Evolutionary conservation across 495 filamentous ascomycete species (phyloP).

Genomic region (Pyrenopolyporus hunteri): DNA sequence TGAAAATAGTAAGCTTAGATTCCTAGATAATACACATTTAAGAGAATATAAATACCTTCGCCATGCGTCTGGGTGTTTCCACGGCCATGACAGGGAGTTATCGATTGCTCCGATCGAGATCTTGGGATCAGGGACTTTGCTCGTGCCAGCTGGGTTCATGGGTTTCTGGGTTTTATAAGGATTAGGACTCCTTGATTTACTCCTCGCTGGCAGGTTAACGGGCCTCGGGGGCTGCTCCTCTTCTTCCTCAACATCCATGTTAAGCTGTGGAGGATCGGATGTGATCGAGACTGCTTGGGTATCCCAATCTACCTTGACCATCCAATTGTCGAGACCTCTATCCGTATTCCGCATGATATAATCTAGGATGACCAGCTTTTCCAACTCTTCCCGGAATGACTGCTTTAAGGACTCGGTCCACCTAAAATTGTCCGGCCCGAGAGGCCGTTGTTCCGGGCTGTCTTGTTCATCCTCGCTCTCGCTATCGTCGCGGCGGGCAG

Average conservation of each 20-base stretch:
- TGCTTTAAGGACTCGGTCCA: constrained; percentile 93
- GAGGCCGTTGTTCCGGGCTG: constrained; percentile 39
- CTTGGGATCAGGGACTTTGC: constrained; percentile 59
- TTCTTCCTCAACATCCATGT: constrained; percentile 54
- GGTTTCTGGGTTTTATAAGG: constrained; percentile 81
- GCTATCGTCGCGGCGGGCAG: constrained; percentile 66
- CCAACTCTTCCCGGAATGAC: constrained; percentile 90
- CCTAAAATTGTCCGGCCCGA: constrained; percentile 64
- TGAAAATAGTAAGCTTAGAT: constrained; percentile 44
- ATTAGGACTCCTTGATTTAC: constrained; percentile 52
- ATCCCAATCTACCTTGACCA: constrained; percentile 93
- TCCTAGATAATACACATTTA: neutral
- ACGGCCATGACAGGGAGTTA: constrained; percentile 97
- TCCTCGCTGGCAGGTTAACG: constrained; percentile 56
- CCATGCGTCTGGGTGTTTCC: constrained; percentile 97
- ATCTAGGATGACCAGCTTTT: constrained; percentile 96
- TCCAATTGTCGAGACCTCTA: constrained; percentile 97
- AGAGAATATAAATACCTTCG: constrained; percentile 49
- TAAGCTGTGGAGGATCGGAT: constrained; percentile 77
- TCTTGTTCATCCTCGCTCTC: constrained; percentile 66
- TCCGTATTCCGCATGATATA: constrained; percentile 99
- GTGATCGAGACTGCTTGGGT: constrained; percentile 82
- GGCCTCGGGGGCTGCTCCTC: constrained; percentile 61
- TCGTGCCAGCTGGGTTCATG: constrained; percentile 74
- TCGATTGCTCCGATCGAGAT: constrained; percentile 92